Evolutionary conservation across 352 stramenopile species (phyloP).

Genomic region (Aphanomyces euteiches): DNA sequence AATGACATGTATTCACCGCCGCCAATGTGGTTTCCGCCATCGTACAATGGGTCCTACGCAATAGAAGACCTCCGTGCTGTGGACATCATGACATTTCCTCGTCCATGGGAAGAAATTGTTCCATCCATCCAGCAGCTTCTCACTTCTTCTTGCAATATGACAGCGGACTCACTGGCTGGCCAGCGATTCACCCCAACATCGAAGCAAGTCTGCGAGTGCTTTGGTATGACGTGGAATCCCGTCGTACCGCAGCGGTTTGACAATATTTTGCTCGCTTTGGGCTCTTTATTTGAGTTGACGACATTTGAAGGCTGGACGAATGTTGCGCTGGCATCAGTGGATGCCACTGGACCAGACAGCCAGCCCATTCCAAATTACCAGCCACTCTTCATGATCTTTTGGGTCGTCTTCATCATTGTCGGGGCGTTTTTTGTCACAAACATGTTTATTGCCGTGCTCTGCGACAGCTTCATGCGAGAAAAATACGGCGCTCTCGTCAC

Average conservation of each 20-base stretch:
- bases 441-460: conserved; percentile 92
- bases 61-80: conserved; percentile 7
- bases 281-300: conserved; percentile 91
- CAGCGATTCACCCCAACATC: conserved; percentile 40
- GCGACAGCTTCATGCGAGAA: conserved; percentile 93
- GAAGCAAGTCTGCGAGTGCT: conserved; percentile 64
- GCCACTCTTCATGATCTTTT: conserved; percentile 77
- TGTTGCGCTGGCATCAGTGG: conserved; percentile 88
- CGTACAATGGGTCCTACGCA: conserved; percentile 22
- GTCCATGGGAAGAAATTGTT: conserved; percentile 38
- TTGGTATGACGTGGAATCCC: conserved; percentile 40
- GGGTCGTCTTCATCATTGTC: conserved; percentile 89
- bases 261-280: conserved; percentile 75
- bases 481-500: conserved; percentile 57
- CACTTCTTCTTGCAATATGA: not conserved
- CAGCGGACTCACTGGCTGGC: conserved; percentile 35
- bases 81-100: conserved; percentile 47
- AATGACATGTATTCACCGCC: not conserved
- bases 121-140: not conserved
- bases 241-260: conserved; percentile 75
- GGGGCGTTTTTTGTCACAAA: conserved; percentile 93
- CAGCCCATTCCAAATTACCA: conserved; percentile 88
- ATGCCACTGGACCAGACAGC: conserved; percentile 86
- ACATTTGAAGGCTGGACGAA: conserved; percentile 90
- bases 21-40: conserved; percentile 25